Percentiles rank a stretch among this genome's conserved stretches.
phyloP scores from a whole-genome alignment of 2,329 filamentous ascomycete species.

The Ceratocystiopsis sp. region DNA sequence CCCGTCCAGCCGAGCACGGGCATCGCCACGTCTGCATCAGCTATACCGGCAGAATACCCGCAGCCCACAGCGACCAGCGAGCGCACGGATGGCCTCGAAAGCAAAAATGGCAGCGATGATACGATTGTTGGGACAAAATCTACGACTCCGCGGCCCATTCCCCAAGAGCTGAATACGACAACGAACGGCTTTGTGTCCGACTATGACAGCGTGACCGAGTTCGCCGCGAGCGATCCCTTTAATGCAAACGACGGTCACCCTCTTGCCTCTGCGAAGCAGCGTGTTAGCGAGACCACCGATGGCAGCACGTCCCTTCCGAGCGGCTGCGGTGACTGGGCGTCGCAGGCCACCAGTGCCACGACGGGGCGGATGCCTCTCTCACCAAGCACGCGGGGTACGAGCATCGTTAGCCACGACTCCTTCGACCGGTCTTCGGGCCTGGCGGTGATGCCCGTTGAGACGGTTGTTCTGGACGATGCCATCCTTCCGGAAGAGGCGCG shows the following conservation, averaged over 20 bases:
- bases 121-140: neutral
- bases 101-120: too few species aligned
- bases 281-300: slow-evolving; percentile 45
- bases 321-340: slow-evolving; percentile 39
- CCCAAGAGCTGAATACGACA: too few species aligned
- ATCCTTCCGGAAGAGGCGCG: too few species aligned
- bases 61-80: too few species aligned
- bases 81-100: too few species aligned
- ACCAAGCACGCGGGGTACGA: slow-evolving; percentile 48
- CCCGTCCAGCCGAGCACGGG: too few species aligned
- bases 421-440: slow-evolving; percentile 30
- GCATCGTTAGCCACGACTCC: slow-evolving; percentile 44
- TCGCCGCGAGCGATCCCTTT: slow-evolving; percentile 33
- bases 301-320: slow-evolving; percentile 36
- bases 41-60: too few species aligned
- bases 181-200: slow-evolving; percentile 23
- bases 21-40: too few species aligned
- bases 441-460: slow-evolving; percentile 16
- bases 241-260: slow-evolving; percentile 23
- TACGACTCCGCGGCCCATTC: slow-evolving; percentile 15
- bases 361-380: slow-evolving; percentile 48
- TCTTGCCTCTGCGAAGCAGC: slow-evolving; percentile 27
- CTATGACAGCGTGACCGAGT: slow-evolving; percentile 26
- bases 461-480: slow-evolving; percentile 15
- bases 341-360: slow-evolving; percentile 44